phyloP scores from a whole-genome alignment of 495 filamentous ascomycete genomes.

The Sphaerosporella brunnea region DNA sequence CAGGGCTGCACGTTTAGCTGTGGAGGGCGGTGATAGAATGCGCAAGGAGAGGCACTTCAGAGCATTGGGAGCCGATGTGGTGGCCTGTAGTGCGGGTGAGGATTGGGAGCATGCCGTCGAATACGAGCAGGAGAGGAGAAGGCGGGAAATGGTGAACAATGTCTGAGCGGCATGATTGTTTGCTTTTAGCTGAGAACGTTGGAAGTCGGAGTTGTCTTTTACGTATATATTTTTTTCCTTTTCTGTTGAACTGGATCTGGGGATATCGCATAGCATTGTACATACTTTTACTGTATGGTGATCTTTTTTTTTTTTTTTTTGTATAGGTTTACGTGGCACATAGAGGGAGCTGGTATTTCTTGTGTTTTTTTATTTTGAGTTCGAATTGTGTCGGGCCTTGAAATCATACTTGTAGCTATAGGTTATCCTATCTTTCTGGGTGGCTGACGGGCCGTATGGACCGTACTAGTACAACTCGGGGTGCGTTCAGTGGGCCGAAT shows the following conservation, averaged over 20 bases:
- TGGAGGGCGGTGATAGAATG: constrained; percentile 63
- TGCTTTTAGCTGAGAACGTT: neutral
- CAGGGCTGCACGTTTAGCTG: constrained; percentile 58
- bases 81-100: constrained; percentile 14
- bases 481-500: too few species aligned
- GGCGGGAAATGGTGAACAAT: constrained; percentile 1
- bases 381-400: too few species aligned
- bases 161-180: neutral
- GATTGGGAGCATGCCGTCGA: constrained; percentile 7
- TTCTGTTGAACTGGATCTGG: neutral
- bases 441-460: too few species aligned
- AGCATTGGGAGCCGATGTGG: constrained; percentile 27
- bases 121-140: neutral
- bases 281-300: neutral
- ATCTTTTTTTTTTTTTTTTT: too few species aligned
- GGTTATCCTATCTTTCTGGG: too few species aligned
- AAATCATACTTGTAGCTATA: too few species aligned
- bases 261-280: neutral
- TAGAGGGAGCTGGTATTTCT: too few species aligned
- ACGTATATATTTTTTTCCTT: neutral
- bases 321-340: too few species aligned
- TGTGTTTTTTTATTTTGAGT: too few species aligned
- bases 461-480: too few species aligned
- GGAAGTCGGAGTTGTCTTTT: neutral
- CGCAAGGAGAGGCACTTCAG: constrained; percentile 67